phyloP scores from a whole-genome alignment of 208 protist genomes.

The Porcisia deanei region DNA sequence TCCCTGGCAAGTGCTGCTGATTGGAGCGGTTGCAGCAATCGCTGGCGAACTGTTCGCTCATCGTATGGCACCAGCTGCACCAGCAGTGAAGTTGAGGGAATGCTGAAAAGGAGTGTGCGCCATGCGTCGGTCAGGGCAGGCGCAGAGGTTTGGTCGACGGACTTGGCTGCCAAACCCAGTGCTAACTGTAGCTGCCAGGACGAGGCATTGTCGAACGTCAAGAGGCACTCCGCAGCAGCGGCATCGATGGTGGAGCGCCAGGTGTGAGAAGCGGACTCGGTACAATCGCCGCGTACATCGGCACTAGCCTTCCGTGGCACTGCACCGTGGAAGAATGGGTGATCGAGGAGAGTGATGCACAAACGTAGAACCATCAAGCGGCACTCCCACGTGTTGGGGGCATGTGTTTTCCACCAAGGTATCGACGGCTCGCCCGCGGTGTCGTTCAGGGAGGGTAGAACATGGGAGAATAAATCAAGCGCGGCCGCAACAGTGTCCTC shows the following conservation, averaged over 20 bases:
- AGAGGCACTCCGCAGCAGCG: slow-evolving; percentile 18
- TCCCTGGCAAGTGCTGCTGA: background rate
- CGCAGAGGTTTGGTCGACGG: background rate
- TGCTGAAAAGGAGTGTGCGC: background rate
- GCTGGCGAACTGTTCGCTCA: slow-evolving; percentile 8
- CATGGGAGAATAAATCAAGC: slow-evolving; percentile 3
- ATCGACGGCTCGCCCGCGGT: background rate
- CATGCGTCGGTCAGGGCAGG: slow-evolving; percentile 20
- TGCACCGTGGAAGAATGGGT: background rate
- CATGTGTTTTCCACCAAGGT: slow-evolving; percentile 16
- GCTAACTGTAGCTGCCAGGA: slow-evolving; percentile 28
- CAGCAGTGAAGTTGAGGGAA: background rate
- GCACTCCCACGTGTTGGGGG: slow-evolving; percentile 35
- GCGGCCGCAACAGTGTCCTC: background rate
- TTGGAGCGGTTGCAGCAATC: slow-evolving; percentile 4
- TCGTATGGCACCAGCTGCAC: slow-evolving; percentile 8
- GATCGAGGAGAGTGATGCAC: slow-evolving; percentile 13
- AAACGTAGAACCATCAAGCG: slow-evolving; percentile 27
- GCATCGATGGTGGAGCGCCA: background rate
- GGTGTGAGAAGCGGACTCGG: too few relatives aligned
- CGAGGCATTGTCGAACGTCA: slow-evolving; percentile 3
- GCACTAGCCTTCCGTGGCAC: background rate
- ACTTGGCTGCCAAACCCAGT: background rate
- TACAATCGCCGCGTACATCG: background rate
- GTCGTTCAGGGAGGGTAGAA: background rate